Evolutionary conservation across 441 rosid genomes (phyloP).

Genomic region (Metrosideros polymorpha): DNA sequence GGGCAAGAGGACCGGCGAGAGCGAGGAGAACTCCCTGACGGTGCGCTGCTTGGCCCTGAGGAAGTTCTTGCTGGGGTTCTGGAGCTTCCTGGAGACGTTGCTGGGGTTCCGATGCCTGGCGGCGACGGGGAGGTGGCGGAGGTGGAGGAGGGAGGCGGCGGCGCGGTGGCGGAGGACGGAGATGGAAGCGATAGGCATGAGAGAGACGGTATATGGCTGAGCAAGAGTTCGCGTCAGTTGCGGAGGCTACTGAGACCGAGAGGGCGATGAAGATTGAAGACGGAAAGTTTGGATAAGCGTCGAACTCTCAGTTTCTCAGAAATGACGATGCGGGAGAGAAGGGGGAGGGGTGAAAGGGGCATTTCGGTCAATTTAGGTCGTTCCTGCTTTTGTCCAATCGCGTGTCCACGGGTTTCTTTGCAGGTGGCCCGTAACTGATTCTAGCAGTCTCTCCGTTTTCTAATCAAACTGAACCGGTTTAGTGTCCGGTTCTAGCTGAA

Average conservation of each 20-base stretch:
- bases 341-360: background rate
- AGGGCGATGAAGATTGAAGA: background rate
- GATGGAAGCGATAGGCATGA: constrained; percentile 46
- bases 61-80: constrained; percentile 35
- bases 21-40: constrained; percentile 46
- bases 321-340: background rate
- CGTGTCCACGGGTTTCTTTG: background rate
- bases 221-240: background rate
- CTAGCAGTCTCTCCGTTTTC: background rate
- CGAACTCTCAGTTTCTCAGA: background rate
- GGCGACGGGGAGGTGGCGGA: constrained; percentile 25
- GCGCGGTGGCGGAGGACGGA: constrained; percentile 47
- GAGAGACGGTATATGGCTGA: background rate
- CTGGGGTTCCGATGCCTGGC: constrained; percentile 32
- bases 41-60: constrained; percentile 48
- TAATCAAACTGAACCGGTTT: background rate
- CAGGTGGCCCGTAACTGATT: background rate
- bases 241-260: too few species aligned
- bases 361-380: background rate
- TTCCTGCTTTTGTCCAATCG: background rate
- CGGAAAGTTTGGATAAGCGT: background rate
- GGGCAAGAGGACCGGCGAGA: constrained; percentile 53
- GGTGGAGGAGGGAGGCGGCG: background rate
- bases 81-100: constrained; percentile 33
- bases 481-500: background rate